phyloP scores from a whole-genome alignment of 2,329 filamentous ascomycete genomes.

The Colletotrichum liaoningense region DNA sequence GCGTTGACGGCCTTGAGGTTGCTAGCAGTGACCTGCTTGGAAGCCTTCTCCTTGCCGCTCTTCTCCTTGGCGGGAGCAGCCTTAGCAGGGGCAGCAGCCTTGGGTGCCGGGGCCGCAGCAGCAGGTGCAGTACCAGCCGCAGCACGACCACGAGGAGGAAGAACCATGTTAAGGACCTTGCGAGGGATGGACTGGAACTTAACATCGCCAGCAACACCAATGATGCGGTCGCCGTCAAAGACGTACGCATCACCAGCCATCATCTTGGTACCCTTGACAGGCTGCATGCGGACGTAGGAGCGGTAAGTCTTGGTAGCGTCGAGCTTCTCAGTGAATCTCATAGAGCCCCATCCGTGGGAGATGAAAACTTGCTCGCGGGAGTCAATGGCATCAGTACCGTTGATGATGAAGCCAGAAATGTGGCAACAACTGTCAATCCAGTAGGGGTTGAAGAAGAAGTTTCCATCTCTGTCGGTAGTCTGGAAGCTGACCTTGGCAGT shows the following conservation, averaged over 20 bases:
- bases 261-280: constrained; percentile 61
- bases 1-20: constrained; percentile 62
- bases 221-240: constrained; percentile 62
- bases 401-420: constrained; percentile 71
- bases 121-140: constrained; percentile 49
- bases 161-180: constrained; percentile 73
- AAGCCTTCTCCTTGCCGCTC: constrained; percentile 53
- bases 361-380: constrained; percentile 67
- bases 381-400: constrained; percentile 66
- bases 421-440: constrained; percentile 71
- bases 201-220: constrained; percentile 64
- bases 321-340: constrained; percentile 61
- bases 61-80: constrained; percentile 44
- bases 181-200: constrained; percentile 77
- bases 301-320: constrained; percentile 60
- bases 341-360: constrained; percentile 68
- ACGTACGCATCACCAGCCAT: constrained; percentile 66
- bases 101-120: constrained; percentile 46
- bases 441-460: constrained; percentile 66
- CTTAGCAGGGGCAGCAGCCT: constrained; percentile 47
- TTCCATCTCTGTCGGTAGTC: constrained; percentile 59
- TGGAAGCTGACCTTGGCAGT: constrained; percentile 58
- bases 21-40: constrained; percentile 55
- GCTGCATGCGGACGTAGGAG: constrained; percentile 69
- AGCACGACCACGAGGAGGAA: constrained; percentile 68